phyloP scores from a whole-genome alignment of 1,284 basidiomycete genomes.

The Prillingera fragicola region DNA sequence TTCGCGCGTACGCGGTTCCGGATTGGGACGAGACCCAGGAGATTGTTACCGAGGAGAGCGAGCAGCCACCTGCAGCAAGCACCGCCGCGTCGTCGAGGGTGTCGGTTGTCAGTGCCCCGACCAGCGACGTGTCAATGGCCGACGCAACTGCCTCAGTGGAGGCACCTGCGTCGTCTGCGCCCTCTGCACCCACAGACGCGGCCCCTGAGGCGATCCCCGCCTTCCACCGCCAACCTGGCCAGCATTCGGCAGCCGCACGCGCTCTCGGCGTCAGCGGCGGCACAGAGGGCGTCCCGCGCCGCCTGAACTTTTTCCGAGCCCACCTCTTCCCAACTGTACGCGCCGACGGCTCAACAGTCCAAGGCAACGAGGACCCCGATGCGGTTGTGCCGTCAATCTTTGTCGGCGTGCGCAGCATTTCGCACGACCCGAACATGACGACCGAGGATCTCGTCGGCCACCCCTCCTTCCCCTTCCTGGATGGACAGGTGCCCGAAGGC shows the following conservation, averaged over 20 bases:
- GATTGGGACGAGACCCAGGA: slow-evolving; percentile 7
- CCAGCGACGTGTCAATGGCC: no score
- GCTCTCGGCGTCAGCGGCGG: slow-evolving; percentile 27
- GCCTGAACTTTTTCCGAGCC: slow-evolving; percentile 48
- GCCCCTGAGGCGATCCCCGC: slow-evolving; percentile 19
- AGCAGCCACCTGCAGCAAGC: neutral
- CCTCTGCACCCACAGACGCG: neutral
- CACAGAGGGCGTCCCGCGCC: slow-evolving; percentile 26
- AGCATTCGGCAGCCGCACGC: slow-evolving; percentile 15
- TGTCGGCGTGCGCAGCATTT: slow-evolving; percentile 42
- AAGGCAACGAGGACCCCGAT: slow-evolving; percentile 20
- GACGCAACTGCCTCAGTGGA: neutral
- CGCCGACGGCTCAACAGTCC: neutral
- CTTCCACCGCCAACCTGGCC: slow-evolving; percentile 34
- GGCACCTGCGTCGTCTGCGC: neutral
- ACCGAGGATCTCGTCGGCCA: slow-evolving; percentile 38
- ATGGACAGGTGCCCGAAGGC: slow-evolving; percentile 28
- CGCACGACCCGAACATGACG: slow-evolving; percentile 32
- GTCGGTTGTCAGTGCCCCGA: no score
- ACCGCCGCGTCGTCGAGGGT: no score
- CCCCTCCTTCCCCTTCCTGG: slow-evolving; percentile 38
- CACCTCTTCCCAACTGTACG: slow-evolving; percentile 41
- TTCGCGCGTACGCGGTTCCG: slow-evolving; percentile 35
- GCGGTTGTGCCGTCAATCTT: slow-evolving; percentile 44
- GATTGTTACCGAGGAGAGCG: neutral